Evolutionary conservation across 805 yeast genomes (phyloP).

Genomic region (Cyberlindnera americana): DNA sequence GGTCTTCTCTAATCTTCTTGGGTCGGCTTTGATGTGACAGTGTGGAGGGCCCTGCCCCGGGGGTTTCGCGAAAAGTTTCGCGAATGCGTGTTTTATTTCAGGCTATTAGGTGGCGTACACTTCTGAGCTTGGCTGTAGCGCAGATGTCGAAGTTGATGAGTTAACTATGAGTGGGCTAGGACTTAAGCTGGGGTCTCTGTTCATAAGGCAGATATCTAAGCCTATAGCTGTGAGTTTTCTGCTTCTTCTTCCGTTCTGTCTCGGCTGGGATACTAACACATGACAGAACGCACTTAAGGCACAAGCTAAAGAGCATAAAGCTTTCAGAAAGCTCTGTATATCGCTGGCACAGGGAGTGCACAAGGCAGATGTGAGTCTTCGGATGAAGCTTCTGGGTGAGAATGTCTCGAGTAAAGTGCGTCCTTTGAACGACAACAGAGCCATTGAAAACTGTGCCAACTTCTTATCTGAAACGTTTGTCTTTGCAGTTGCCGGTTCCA

Average conservation of each 20-base stretch:
- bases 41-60: no score
- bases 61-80: no score
- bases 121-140: no score
- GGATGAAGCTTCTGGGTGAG: constrained; percentile 46
- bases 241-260: not conserved
- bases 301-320: constrained; percentile 70
- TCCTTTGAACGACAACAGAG: constrained; percentile 78
- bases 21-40: no score
- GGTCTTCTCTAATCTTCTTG: no score
- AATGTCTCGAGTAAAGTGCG: constrained; percentile 47
- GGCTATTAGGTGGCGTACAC: no score
- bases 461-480: constrained; percentile 74
- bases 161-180: constrained; percentile 68
- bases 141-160: no score
- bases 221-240: constrained; percentile 51
- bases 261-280: not conserved
- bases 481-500: constrained; percentile 75
- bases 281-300: constrained; percentile 55
- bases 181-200: constrained; percentile 65
- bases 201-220: constrained; percentile 72
- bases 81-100: no score
- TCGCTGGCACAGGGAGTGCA: constrained; percentile 70
- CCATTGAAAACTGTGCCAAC: constrained; percentile 79
- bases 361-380: constrained; percentile 55
- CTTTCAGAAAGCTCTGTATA: constrained; percentile 61